A percentile compares a stretch with the other conserved stretches of the same genome.
Evolutionary conservation across 352 stramenopile species (phyloP).

Genomic region (Peronospora belbahrii): DNA sequence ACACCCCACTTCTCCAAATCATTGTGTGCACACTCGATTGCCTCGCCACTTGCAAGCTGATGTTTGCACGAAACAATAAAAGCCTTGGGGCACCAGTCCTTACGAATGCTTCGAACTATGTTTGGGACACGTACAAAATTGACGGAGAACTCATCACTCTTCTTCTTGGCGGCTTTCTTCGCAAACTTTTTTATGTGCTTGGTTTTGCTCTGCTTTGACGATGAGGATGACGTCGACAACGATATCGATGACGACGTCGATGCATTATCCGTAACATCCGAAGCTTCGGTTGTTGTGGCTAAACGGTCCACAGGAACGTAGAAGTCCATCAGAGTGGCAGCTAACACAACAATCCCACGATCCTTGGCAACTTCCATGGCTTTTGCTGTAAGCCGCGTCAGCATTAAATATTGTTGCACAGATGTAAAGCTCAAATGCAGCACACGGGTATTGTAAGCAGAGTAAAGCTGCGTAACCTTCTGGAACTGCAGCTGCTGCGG

Average conservation of each 20-base stretch:
- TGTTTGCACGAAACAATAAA: constrained; percentile 80
- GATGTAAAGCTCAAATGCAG: constrained; percentile 71
- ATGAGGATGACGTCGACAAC: constrained; percentile 8
- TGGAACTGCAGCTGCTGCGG: constrained; percentile 59
- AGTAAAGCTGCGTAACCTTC: constrained; percentile 54
- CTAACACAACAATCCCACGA: constrained; percentile 62
- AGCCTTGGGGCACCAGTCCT: constrained; percentile 71
- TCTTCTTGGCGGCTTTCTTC: constrained; percentile 42
- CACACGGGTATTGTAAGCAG: constrained; percentile 53
- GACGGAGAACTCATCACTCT: constrained; percentile 57
- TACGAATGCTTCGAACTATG: constrained; percentile 72
- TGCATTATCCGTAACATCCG: background rate
- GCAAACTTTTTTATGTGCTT: constrained; percentile 29
- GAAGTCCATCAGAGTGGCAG: constrained; percentile 77
- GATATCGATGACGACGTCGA: constrained; percentile 8
- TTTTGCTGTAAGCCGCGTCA: constrained; percentile 51
- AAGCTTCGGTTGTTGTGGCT: constrained; percentile 5
- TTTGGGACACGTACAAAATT: constrained; percentile 78
- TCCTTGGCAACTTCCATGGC: constrained; percentile 52
- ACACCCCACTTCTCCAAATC: constrained; percentile 79
- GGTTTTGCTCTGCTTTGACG: constrained; percentile 21
- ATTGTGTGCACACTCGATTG: constrained; percentile 55
- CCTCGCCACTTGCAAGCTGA: constrained; percentile 54
- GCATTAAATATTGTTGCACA: constrained; percentile 78
- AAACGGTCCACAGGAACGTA: constrained; percentile 43